Evolutionary conservation across 75 land plant species (phyloP).

Genomic region (Chamaecyparis obtusa): DNA sequence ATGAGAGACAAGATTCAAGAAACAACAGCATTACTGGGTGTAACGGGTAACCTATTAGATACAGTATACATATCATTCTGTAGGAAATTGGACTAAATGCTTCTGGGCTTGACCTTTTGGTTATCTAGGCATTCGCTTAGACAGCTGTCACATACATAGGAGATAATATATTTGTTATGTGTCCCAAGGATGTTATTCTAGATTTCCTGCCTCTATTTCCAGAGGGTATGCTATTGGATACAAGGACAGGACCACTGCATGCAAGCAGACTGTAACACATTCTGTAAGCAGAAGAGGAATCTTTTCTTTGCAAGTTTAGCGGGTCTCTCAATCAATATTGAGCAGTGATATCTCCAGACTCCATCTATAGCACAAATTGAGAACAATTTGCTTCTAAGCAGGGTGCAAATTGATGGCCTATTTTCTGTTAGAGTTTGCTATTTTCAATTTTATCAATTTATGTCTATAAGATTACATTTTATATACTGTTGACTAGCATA

Average conservation of each 20-base stretch:
- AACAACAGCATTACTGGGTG: not conserved
- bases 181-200: not conserved
- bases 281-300: not conserved
- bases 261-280: not conserved
- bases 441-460: not conserved
- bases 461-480: not conserved
- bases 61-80: not conserved
- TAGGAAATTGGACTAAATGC: not conserved
- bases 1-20: not conserved
- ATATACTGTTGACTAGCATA: not conserved
- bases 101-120: not conserved
- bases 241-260: not conserved
- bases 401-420: not conserved
- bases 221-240: not conserved
- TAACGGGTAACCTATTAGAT: not conserved
- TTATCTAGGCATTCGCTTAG: not conserved
- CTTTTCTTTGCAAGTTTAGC: not conserved
- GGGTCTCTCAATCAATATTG: not conserved
- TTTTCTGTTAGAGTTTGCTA: not conserved
- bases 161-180: not conserved
- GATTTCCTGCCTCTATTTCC: not conserved
- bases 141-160: not conserved
- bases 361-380: not conserved
- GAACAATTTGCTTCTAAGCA: not conserved
- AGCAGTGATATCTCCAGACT: not conserved